Evolutionary conservation across 257 asterid species (phyloP).

Genomic region (Linaria vulgaris): DNA sequence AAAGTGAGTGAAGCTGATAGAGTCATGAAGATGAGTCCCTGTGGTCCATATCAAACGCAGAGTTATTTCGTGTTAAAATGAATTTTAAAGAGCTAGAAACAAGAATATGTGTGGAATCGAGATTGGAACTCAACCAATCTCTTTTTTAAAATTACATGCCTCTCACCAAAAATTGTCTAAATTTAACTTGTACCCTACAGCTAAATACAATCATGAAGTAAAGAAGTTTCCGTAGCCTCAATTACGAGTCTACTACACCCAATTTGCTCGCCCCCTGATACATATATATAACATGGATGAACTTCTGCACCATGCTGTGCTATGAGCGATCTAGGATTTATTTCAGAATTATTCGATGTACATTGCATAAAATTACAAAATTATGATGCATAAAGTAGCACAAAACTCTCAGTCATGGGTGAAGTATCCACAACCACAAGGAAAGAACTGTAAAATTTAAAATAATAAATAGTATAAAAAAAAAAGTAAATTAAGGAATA

Average conservation of each 20-base stretch:
- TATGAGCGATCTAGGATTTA: too few relatives aligned
- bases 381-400: background rate
- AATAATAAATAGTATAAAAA: too few relatives aligned
- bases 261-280: too few relatives aligned
- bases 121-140: background rate
- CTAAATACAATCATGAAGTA: too few relatives aligned
- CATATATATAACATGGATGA: too few relatives aligned
- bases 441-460: too few relatives aligned
- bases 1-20: constrained; percentile 40
- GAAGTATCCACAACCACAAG: too few relatives aligned
- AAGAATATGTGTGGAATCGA: background rate
- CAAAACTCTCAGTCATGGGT: background rate
- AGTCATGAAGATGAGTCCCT: constrained; percentile 38
- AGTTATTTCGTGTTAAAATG: background rate
- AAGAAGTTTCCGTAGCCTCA: too few relatives aligned
- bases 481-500: background rate
- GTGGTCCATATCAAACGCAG: constrained; percentile 2
- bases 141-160: background rate
- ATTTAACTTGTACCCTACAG: background rate
- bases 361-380: too few relatives aligned
- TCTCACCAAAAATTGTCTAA: background rate
- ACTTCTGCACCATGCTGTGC: too few relatives aligned
- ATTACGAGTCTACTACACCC: too few relatives aligned
- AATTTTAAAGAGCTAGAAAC: background rate
- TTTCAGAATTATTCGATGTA: too few relatives aligned